Base-by-base conservation (phyloP, 768 basidiomycete species). In the Leccinum olivaceopallidum region DNA sequence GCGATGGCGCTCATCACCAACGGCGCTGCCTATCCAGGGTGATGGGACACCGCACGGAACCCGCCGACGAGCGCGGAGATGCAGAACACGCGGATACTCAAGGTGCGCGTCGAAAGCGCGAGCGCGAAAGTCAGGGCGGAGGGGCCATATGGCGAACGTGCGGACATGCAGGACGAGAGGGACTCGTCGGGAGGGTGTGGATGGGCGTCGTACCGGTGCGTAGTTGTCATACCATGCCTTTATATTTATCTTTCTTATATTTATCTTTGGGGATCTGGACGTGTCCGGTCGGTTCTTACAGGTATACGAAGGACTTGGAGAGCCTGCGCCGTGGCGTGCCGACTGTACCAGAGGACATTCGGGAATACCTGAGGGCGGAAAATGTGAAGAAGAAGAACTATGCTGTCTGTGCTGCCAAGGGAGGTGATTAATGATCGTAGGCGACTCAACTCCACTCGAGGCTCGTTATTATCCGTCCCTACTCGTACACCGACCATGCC, bases 341-440 rank as follows among this genome's bases (percentile, higher is more conserved):
- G 13, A 49, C 39, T 18, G 3, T 66, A 30, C 69, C 69, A 4
- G 67, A 62, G 10, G 62, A 61, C 12, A 69, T 71, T 6, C 58
- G 69, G 49, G 67, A 63, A 28, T 54, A 69, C n/a, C 8, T 71
- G 26, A 66, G 67, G 44, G 60, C 9, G 39, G 64, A 71, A 42
- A 70, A 70, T 30, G 37, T 62, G 54, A 71, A 44, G 53, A 63
- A 64, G 50, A 70, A 71, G 63, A 70, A 63, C n/a, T 53, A 63
- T 18, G 69, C 69, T 14, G 58, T 61, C 53, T 57, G 42, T 34
- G 69, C 60, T 5, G 67, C 69, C 9, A 70, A 61, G 34, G 61
- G 42, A 81, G 71, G 63, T 80, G 82, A 63, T 84, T 7, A 39
- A 14, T 39, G 37, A 39, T 39, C 16, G 37, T 16, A 30, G 28